Percentiles rank a stretch among this genome's conserved stretches.
phyloP scores from a whole-genome alignment of 495 filamentous ascomycete genomes.

The Aspergillus cavernicola region DNA sequence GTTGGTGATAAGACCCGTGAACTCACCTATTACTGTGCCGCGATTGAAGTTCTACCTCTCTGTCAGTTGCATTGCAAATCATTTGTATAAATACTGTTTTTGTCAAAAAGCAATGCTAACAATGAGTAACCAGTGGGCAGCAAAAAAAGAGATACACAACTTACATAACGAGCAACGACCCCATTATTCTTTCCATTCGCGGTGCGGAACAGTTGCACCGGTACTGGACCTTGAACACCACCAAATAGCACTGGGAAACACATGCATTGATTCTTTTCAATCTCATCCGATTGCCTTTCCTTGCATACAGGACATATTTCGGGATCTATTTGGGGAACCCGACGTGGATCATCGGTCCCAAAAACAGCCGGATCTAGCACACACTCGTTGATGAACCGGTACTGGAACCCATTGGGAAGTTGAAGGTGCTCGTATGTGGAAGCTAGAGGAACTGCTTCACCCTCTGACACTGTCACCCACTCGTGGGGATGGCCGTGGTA shows the following conservation, averaged over 20 bases:
- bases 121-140: neutral
- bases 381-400: constrained; percentile 21
- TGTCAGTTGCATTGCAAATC: too few species aligned
- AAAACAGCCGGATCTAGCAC: constrained; percentile 13
- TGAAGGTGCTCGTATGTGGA: constrained; percentile 16
- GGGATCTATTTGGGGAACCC: constrained; percentile 8
- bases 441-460: constrained; percentile 9
- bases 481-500: constrained; percentile 23
- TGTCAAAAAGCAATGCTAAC: too few species aligned
- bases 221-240: too few species aligned
- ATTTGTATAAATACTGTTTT: too few species aligned
- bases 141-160: neutral
- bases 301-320: constrained; percentile 15
- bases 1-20: constrained; percentile 20
- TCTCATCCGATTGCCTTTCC: constrained; percentile 17
- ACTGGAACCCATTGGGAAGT: constrained; percentile 16
- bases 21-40: constrained; percentile 23
- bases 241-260: constrained; percentile 23
- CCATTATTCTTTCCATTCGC: constrained; percentile 24
- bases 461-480: constrained; percentile 16
- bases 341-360: constrained; percentile 16
- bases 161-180: constrained; percentile 20
- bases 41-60: constrained; percentile 23
- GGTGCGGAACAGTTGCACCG: constrained; percentile 19
- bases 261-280: constrained; percentile 17